Base-by-base conservation (phyloP, 768 basidiomycete genomes). In the Tulasnella sp. region DNA sequence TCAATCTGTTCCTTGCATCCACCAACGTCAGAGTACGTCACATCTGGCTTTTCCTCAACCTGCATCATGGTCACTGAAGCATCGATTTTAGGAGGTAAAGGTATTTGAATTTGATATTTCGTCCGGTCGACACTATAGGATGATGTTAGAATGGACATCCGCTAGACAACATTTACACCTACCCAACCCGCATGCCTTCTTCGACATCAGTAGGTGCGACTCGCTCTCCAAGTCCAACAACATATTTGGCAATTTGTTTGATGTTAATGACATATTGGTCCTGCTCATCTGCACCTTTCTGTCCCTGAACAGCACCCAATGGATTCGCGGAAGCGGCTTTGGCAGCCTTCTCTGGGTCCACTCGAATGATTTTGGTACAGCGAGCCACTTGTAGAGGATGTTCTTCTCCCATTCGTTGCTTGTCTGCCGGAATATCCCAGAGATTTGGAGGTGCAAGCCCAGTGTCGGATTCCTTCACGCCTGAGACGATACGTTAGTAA, bases 141-240 rank as follows among this genome's bases (percentile, higher is more conserved):
- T n/a, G 29, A 24, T 31, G 47, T 42, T 20, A 10, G 12, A 12
- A 35, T 10, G 24, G 41, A 13, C 41, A 22, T 10, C 41, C 24
- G 10, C 10, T 22, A 42, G 12, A 20, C 24, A 42, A 20, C 20
- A 22, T 28, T 22, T 22, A 22, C 10, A 70, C 87, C 62, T 62
- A 96, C 93, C 93, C 95, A 34, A 99, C 95, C 48, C 95, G 83
- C 95, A 99, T 99, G n/a, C 95, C 95, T 71, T 99, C 95, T 65
- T 99, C 95, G 47, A 99, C 91, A 69, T 99, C 95, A 2, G 93
- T 95, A 9, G 91, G 87, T 20, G 95, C 88, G 1, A 99, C 91
- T 35, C 90, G 82, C 58, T 99, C 95, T 16, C 91, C 92, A 4
- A 99, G 70, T 16, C 91, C 95, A 37, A 99, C 95, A 8, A 99